phyloP scores from a whole-genome alignment of 257 asterid species.

The Capsicum pubescens region DNA sequence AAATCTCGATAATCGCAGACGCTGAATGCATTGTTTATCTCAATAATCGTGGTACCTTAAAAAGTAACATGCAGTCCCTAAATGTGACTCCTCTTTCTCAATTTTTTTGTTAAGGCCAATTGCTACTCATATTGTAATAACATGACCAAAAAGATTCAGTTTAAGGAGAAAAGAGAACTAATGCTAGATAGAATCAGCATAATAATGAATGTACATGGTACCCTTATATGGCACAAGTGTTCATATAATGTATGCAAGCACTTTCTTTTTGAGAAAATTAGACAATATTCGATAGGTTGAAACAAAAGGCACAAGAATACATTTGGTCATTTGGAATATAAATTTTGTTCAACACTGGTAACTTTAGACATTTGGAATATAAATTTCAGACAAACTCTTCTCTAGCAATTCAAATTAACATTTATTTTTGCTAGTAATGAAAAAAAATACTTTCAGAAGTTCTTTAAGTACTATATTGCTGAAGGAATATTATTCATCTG shows the following conservation, averaged over 20 bases:
- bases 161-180: constrained; percentile 20
- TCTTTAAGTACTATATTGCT: neutral
- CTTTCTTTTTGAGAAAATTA: neutral
- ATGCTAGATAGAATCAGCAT: neutral
- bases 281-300: neutral
- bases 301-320: constrained; percentile 22
- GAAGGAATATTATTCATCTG: neutral
- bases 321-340: constrained; percentile 5
- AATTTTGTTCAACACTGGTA: neutral
- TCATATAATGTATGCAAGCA: constrained; percentile 8
- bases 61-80: neutral
- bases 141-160: neutral
- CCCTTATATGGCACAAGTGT: neutral
- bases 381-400: neutral
- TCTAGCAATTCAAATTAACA: neutral
- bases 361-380: constrained; percentile 1
- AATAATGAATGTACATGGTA: neutral
- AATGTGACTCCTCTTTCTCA: neutral
- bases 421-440: neutral
- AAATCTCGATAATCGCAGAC: neutral
- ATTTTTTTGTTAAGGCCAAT: neutral
- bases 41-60: neutral
- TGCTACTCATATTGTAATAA: neutral
- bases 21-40: neutral
- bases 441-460: neutral